phyloP scores from a whole-genome alignment of 2,329 filamentous ascomycete species.

The Acephala macrosclerotiorum region DNA sequence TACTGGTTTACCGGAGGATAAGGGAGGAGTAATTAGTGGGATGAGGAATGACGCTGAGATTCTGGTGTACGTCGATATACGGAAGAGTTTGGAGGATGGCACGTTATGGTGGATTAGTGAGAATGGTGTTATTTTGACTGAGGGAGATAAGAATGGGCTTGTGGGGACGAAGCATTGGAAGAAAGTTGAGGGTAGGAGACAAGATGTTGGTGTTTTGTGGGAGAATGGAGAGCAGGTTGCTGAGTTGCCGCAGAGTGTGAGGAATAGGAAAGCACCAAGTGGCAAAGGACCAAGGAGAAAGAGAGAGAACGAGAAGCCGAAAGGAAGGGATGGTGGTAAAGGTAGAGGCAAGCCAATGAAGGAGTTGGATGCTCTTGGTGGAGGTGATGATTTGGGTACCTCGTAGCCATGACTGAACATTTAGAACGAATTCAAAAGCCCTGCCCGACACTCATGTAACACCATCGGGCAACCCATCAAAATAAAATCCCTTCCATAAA shows the following conservation, averaged over 20 bases:
- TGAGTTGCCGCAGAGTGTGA: slow-evolving; percentile 69
- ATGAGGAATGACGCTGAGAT: slow-evolving; percentile 83
- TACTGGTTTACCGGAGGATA: slow-evolving; percentile 66
- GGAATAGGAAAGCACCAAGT: slow-evolving; percentile 56
- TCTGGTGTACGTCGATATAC: slow-evolving; percentile 78
- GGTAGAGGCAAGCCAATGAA: slow-evolving; percentile 6
- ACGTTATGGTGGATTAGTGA: slow-evolving; percentile 81
- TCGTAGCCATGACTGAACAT: not conserved
- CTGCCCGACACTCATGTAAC: not conserved
- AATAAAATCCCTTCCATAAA: not conserved
- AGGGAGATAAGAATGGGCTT: slow-evolving; percentile 65
- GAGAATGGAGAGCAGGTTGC: slow-evolving; percentile 71
- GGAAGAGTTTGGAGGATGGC: slow-evolving; percentile 66
- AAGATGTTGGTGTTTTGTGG: slow-evolving; percentile 71
- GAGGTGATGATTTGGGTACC: not conserved
- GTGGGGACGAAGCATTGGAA: slow-evolving; percentile 74
- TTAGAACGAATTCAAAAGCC: not conserved
- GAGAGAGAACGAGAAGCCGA: slow-evolving; percentile 18
- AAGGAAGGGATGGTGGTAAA: not conserved
- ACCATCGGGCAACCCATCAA: not conserved
- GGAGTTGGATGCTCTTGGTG: slow-evolving; percentile 1
- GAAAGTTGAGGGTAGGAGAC: slow-evolving; percentile 69
- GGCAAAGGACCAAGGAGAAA: slow-evolving; percentile 48
- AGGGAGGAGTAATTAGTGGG: slow-evolving; percentile 70
- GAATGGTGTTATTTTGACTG: slow-evolving; percentile 77